These are phyloP conservation scores for Candida boidinii DNA, from an alignment of 805 yeast genomes.

Conservation along the genomic window DNA sequence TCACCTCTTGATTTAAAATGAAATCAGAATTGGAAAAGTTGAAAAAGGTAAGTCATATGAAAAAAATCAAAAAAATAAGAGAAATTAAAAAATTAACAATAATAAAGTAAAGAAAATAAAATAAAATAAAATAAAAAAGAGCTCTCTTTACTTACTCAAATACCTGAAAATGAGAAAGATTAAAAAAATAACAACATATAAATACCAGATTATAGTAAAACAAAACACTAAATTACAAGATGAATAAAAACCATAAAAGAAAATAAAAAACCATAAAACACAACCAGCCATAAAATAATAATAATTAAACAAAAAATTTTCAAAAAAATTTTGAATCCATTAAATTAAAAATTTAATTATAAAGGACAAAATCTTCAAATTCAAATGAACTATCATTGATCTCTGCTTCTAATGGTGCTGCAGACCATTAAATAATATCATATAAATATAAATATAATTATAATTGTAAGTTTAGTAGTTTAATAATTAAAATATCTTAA, in stretches of 20 bases:
- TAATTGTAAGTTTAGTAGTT: too few species aligned
- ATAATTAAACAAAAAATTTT: conserved; percentile 5
- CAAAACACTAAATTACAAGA: background rate
- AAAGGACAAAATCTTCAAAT: conserved; percentile 20
- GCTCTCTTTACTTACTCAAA: too few species aligned
- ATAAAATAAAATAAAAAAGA: conserved; percentile 2
- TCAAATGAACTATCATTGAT: conserved; percentile 19
- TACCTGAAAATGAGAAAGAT: too few species aligned
- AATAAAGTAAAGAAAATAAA: conserved; percentile 1
- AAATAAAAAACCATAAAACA: conserved; percentile 1
- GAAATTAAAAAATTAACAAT: background rate
- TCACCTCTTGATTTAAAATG: background rate
- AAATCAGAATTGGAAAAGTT: background rate
- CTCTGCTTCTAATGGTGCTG: conserved; percentile 31
- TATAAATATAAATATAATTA: background rate
- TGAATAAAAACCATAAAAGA: background rate
- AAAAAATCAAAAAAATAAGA: background rate
- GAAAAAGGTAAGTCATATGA: background rate
- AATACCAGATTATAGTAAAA: too few species aligned
- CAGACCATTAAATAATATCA: conserved; percentile 20
- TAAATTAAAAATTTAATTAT: background rate
- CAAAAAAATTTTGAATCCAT: background rate
- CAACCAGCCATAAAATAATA: background rate
- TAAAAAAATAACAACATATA: too few species aligned
- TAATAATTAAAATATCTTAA: too few species aligned